phyloP scores from a whole-genome alignment of 352 stramenopile genomes.

The Globisporangium middletonii region DNA sequence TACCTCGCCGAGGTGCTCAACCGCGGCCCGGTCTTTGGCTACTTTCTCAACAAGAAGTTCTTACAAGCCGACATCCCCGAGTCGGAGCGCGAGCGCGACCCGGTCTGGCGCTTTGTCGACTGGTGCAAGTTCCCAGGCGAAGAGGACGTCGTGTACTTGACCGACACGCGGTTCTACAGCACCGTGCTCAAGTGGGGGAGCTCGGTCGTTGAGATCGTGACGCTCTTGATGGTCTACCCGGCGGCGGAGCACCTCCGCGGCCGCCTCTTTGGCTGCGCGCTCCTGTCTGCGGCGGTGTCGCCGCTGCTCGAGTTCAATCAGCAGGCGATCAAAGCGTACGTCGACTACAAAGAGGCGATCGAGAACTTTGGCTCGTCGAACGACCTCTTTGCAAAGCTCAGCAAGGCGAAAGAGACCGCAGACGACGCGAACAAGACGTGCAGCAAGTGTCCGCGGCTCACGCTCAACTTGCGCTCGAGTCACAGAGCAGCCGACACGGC shows the following conservation, averaged over 20 bases:
- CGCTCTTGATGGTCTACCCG: conserved; percentile 29
- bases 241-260: conserved; percentile 7
- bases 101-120: conserved; percentile 39
- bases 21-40: conserved; percentile 45
- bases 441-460: conserved; percentile 4
- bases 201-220: conserved; percentile 40
- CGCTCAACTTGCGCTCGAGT: not conserved
- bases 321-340: conserved; percentile 44
- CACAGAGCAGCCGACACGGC: not conserved
- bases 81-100: conserved; percentile 42
- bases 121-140: conserved; percentile 26
- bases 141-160: conserved; percentile 47
- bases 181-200: conserved; percentile 47
- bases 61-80: conserved; percentile 51
- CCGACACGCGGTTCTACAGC: conserved; percentile 39
- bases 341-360: conserved; percentile 36
- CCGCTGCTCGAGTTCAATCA: conserved; percentile 51
- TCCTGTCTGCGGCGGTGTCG: conserved; percentile 32
- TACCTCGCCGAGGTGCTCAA: conserved; percentile 56
- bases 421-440: conserved; percentile 1
- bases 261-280: conserved; percentile 23
- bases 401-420: conserved; percentile 12
- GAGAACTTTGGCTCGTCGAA: conserved; percentile 24
- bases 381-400: conserved; percentile 16
- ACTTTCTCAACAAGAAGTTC: conserved; percentile 58